Conservation (phyloP, 805 yeast genomes). For the Cyberlindnera nakhonratchasimensis region DNA sequence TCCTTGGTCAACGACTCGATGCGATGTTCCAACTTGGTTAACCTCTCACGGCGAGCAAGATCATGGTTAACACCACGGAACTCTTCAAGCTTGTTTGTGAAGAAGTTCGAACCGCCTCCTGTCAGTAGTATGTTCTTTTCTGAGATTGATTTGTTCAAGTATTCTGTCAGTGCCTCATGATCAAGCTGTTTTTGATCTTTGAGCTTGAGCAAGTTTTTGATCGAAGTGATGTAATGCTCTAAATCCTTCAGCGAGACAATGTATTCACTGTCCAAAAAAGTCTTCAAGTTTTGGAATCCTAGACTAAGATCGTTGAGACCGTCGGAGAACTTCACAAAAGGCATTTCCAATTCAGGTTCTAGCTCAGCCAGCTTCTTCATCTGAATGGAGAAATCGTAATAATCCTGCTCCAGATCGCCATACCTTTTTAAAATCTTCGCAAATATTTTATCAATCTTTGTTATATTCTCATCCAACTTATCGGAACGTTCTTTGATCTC, state of each 20-base stretch:
- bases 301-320: constrained; percentile 43
- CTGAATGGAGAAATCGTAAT: constrained; percentile 66
- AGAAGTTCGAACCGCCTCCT: constrained; percentile 50
- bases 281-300: constrained; percentile 42
- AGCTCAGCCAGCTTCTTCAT: constrained; percentile 61
- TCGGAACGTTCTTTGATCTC: constrained; percentile 81
- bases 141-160: constrained; percentile 62
- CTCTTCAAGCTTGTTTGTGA: constrained; percentile 57
- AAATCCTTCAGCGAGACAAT: constrained; percentile 80
- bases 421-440: constrained; percentile 69
- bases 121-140: constrained; percentile 58
- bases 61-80: constrained; percentile 62
- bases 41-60: constrained; percentile 47
- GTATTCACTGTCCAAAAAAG: constrained; percentile 70
- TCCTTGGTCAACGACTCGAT: constrained; percentile 49
- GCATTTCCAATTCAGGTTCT: constrained; percentile 39
- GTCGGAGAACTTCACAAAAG: constrained; percentile 42
- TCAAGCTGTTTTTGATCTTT: constrained; percentile 92
- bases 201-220: constrained; percentile 67
- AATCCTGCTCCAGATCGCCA: constrained; percentile 69
- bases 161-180: constrained; percentile 80
- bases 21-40: constrained; percentile 46
- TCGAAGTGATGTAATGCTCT: constrained; percentile 69
- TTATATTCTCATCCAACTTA: constrained; percentile 78
- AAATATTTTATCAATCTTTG: constrained; percentile 75